Conservation (phyloP, 805 yeast species). For the Hanseniaspora nectarophila region DNA sequence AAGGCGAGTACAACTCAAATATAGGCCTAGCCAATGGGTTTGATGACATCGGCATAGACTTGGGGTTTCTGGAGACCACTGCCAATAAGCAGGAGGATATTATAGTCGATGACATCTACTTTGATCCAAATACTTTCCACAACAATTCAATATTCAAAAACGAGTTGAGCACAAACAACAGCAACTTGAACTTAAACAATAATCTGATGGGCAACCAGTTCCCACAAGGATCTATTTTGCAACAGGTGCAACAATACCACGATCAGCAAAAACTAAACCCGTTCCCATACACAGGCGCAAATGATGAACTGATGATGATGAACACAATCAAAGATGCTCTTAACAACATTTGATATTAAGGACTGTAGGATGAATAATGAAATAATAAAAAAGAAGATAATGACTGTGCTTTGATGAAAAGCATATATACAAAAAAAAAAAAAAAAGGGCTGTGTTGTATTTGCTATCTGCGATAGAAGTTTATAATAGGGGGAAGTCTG, state of each 20-base stretch:
- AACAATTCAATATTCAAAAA: background rate
- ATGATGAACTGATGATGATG: slow-evolving; percentile 22
- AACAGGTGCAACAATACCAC: slow-evolving; percentile 12
- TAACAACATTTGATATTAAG: slow-evolving; percentile 18
- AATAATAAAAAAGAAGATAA: background rate
- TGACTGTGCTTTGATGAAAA: background rate
- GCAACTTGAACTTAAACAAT: slow-evolving; percentile 1
- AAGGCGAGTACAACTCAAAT: background rate
- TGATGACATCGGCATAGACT: slow-evolving; percentile 12
- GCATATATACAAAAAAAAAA: background rate
- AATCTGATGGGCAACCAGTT: background rate
- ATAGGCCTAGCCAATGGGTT: slow-evolving; percentile 11
- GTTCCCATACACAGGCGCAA: background rate
- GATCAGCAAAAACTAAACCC: background rate
- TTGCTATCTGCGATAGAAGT: background rate
- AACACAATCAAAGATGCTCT: slow-evolving; percentile 22
- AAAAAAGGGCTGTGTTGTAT: background rate
- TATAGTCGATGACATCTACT: slow-evolving; percentile 6
- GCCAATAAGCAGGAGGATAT: background rate
- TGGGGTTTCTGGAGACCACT: slow-evolving; percentile 1
- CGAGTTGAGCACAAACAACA: background rate
- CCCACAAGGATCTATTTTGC: slow-evolving; percentile 7
- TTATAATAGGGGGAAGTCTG: background rate
- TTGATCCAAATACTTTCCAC: background rate
- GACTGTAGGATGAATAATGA: background rate